These are phyloP conservation scores for Nicotiana rustica DNA, from an alignment of 305 asterid species.

Conservation along the genomic window DNA sequence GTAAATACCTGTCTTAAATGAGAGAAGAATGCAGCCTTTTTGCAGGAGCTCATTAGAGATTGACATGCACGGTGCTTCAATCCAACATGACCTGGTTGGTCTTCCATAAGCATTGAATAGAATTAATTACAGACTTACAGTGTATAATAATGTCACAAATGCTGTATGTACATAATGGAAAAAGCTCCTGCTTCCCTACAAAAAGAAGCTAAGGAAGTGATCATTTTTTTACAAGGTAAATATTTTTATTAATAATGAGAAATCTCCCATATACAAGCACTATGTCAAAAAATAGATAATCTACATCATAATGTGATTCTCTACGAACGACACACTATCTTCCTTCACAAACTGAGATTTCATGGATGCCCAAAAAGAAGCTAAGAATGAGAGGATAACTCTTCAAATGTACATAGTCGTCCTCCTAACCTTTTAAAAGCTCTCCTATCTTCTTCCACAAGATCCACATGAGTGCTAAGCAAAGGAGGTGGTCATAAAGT, in stretches of 20 bases:
- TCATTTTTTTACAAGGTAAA: not conserved
- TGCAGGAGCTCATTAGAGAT: constrained; percentile 7
- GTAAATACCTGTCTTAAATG: constrained; percentile 22
- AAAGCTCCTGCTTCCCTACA: not conserved
- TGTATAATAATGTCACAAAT: not conserved
- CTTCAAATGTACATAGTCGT: not conserved
- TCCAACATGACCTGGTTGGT: not conserved
- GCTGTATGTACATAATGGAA: too few relatives aligned
- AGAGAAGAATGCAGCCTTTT: not conserved
- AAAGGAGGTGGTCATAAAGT: constrained; percentile 2
- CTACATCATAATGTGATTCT: constrained; percentile 4
- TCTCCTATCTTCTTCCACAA: not conserved
- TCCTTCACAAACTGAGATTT: not conserved
- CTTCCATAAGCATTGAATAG: not conserved
- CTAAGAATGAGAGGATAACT: not conserved
- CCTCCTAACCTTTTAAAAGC: not conserved
- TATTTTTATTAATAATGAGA: not conserved
- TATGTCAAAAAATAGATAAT: not conserved
- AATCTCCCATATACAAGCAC: not conserved
- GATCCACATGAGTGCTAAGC: constrained; percentile 20
- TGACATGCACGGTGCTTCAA: not conserved
- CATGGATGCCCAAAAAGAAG: not conserved
- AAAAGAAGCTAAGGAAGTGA: constrained; percentile 7
- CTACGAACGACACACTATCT: not conserved
- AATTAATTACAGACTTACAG: not conserved